phyloP scores from a whole-genome alignment of 2,329 filamentous ascomycete species.

The Paecilomyces dactylethromorphus region DNA sequence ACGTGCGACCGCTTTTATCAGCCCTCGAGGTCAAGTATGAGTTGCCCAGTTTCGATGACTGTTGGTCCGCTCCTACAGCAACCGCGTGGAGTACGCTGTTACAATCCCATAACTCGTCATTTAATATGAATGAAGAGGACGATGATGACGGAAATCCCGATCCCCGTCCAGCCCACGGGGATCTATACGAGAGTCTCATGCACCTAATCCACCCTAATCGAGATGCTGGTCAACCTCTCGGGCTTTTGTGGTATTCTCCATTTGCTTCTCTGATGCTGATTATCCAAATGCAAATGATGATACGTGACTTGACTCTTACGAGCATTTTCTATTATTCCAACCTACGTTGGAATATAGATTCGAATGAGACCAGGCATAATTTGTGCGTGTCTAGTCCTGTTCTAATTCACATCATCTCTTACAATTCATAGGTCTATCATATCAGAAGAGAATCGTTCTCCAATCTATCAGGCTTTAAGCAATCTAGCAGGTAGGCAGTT shows the following conservation, averaged over 20 bases:
- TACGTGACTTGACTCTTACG: not conserved
- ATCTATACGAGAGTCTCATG: slow-evolving; percentile 1
- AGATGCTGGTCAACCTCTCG: not conserved
- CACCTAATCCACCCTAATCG: not conserved
- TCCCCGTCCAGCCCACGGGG: slow-evolving; percentile 1
- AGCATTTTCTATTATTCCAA: not conserved
- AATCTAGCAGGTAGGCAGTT: too few relatives aligned
- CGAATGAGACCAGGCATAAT: not conserved
- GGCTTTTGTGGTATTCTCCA: not conserved
- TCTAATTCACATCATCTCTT: too few relatives aligned
- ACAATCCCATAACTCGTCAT: not conserved
- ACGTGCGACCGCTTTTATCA: not conserved
- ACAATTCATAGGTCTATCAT: not conserved
- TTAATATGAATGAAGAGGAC: not conserved
- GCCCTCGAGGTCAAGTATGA: slow-evolving; percentile 1
- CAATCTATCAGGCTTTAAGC: not conserved
- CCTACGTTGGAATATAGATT: not conserved
- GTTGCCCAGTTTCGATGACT: not conserved
- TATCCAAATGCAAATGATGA: slow-evolving; percentile 2
- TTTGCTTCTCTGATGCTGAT: slow-evolving; percentile 1
- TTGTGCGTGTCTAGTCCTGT: too few relatives aligned
- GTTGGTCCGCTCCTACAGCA: not conserved
- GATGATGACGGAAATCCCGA: not conserved
- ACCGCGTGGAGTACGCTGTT: not conserved
- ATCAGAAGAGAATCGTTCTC: slow-evolving; percentile 1